Conservation (phyloP, 2,329 filamentous ascomycete species). For the Coniella lustricola region DNA sequence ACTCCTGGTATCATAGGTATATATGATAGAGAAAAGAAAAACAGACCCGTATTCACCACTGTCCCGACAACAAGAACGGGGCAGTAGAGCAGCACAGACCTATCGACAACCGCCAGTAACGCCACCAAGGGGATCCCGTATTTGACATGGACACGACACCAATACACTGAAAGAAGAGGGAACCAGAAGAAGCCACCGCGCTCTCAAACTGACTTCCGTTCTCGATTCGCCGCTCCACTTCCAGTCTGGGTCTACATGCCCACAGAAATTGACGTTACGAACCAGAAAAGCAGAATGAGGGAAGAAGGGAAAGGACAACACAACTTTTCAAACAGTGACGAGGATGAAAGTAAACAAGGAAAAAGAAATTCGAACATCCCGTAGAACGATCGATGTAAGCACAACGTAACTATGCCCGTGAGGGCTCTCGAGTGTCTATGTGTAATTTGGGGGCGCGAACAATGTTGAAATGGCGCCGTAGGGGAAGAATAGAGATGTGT, state of each 20-base stretch:
- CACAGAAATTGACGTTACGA: neutral
- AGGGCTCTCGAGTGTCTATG: slow-evolving; percentile 15
- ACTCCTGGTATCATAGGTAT: slow-evolving; percentile 12
- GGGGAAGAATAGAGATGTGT: neutral
- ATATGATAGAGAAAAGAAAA: neutral
- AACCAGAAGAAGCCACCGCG: neutral
- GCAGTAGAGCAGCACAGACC: neutral
- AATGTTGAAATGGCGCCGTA: slow-evolving; percentile 12
- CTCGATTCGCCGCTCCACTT: neutral
- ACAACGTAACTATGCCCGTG: slow-evolving; percentile 13
- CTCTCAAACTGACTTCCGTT: neutral
- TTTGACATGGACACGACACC: no score
- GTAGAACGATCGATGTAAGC: slow-evolving; percentile 7
- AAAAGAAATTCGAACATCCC: slow-evolving; percentile 4
- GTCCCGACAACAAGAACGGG: no score
- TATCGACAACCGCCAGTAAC: no score
- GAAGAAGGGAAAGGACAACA: neutral
- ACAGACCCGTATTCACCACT: neutral
- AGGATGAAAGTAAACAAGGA: neutral
- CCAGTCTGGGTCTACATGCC: neutral
- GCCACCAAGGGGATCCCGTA: no score
- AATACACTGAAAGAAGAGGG: no score
- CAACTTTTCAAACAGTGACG: neutral
- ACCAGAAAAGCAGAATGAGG: neutral
- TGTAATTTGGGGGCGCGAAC: slow-evolving; percentile 9